Evolutionary conservation across 2,329 filamentous ascomycete genomes (phyloP).

Genomic region (Alternaria sp.): DNA sequence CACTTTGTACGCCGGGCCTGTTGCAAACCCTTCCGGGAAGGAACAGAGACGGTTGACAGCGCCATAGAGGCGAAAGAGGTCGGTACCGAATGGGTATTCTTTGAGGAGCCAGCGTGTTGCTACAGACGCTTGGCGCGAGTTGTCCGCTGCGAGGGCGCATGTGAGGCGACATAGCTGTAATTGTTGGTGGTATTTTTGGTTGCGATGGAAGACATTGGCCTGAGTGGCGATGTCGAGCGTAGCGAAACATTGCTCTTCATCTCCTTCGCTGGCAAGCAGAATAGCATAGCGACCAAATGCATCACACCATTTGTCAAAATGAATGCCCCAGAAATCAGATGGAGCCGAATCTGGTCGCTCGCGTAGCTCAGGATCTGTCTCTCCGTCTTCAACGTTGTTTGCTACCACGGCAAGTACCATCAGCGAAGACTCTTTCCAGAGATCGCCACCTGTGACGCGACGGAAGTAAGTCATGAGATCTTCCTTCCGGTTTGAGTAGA

Average conservation of each 20-base stretch:
- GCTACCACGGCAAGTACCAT: constrained; percentile 45
- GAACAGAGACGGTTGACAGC: constrained; percentile 78
- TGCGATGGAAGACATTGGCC: constrained; percentile 81
- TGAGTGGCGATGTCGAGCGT: constrained; percentile 79
- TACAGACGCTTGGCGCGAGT: constrained; percentile 76
- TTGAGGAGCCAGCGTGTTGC: constrained; percentile 85
- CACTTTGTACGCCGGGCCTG: constrained; percentile 85
- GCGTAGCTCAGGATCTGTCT: constrained; percentile 34
- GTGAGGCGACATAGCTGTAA: constrained; percentile 82
- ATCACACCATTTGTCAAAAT: constrained; percentile 85
- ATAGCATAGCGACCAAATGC: constrained; percentile 89
- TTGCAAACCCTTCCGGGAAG: constrained; percentile 76
- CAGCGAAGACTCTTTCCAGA: constrained; percentile 44
- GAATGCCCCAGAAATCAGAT: constrained; percentile 74
- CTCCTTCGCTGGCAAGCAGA: constrained; percentile 71
- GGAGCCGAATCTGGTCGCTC: constrained; percentile 49
- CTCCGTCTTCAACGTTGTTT: constrained; percentile 44
- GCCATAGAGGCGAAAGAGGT: constrained; percentile 83
- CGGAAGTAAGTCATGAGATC: constrained; percentile 48
- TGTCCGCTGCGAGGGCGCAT: constrained; percentile 81
- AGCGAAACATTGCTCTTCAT: constrained; percentile 76
- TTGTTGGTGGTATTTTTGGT: constrained; percentile 69
- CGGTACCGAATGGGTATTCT: constrained; percentile 78
- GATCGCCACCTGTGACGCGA: constrained; percentile 37
- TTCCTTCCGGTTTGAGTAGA: constrained; percentile 60